A percentile compares a stretch with the other conserved stretches of the same genome.
Conservation (phyloP, 495 filamentous ascomycete species). For the Penicillium parvum region DNA sequence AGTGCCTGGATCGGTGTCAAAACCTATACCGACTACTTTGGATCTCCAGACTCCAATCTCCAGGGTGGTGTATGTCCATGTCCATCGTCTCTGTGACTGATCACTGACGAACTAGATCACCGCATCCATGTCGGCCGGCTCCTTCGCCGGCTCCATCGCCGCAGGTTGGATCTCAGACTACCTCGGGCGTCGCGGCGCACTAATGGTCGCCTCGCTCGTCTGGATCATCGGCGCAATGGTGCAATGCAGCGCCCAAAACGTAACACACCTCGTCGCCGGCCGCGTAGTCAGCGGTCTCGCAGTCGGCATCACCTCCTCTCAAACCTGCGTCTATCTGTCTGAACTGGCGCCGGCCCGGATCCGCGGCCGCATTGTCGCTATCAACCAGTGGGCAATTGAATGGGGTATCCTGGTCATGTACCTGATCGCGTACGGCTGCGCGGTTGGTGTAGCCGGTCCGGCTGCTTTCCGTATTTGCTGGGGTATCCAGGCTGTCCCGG, state of each 20-base stretch:
- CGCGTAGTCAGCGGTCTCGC: constrained; percentile 68
- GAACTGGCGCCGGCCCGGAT: constrained; percentile 66
- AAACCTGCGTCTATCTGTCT: constrained; percentile 78
- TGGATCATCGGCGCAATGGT: constrained; percentile 69
- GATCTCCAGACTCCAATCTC: constrained; percentile 56
- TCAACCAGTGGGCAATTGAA: constrained; percentile 74
- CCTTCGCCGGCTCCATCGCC: constrained; percentile 57
- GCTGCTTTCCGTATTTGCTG: constrained; percentile 68
- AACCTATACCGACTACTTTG: constrained; percentile 65
- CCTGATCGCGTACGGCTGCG: constrained; percentile 59
- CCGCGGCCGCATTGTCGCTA: constrained; percentile 64
- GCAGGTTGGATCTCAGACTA: constrained; percentile 65
- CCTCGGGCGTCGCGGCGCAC: constrained; percentile 58
- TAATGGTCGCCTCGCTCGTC: constrained; percentile 62
- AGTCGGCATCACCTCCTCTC: constrained; percentile 71
- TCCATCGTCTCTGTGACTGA: not conserved
- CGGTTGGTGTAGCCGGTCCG: constrained; percentile 42
- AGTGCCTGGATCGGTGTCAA: constrained; percentile 65
- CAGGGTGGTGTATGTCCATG: constrained; percentile 50
- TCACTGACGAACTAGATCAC: constrained; percentile 27
- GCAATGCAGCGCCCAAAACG: constrained; percentile 56
- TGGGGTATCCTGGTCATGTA: constrained; percentile 64
- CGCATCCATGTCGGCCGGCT: constrained; percentile 62
- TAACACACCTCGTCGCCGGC: constrained; percentile 63
- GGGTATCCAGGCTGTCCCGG: constrained; percentile 69